Percentiles rank a stretch among this genome's conserved stretches.
These are phyloP conservation scores for Dothistroma pini DNA, from an alignment of 2,329 filamentous ascomycete species.

Conservation along the genomic window DNA sequence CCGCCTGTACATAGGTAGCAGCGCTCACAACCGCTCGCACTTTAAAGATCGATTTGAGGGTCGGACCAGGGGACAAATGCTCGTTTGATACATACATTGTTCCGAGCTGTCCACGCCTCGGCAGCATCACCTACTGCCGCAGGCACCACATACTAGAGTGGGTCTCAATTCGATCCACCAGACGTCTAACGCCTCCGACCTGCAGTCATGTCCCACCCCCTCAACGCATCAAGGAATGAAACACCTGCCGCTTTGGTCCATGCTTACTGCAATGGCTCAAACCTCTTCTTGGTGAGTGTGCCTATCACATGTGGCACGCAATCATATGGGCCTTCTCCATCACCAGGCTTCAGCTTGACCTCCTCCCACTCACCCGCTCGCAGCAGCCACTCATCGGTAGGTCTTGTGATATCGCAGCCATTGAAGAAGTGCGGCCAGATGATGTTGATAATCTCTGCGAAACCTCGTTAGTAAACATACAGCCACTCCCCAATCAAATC, in stretches of 20 bases:
- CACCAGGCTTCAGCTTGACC: conserved; percentile 30
- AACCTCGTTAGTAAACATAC: not conserved
- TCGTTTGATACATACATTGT: no score
- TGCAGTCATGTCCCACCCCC: not conserved
- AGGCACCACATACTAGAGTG: no score
- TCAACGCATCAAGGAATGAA: not conserved
- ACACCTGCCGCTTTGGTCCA: not conserved
- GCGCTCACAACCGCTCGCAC: no score
- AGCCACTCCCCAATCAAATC: conserved; percentile 2
- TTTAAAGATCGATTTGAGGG: no score
- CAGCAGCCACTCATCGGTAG: conserved; percentile 37
- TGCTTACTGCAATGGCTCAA: conserved; percentile 13
- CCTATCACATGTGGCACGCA: conserved; percentile 36
- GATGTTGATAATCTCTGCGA: conserved; percentile 30
- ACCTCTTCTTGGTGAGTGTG: conserved; percentile 31
- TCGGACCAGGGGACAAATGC: no score
- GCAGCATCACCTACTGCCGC: no score
- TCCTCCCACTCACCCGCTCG: conserved; percentile 35
- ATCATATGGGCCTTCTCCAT: conserved; percentile 34
- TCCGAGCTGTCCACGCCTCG: no score
- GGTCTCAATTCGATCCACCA: no score
- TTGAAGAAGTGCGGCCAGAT: conserved; percentile 37
- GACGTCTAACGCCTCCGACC: not conserved
- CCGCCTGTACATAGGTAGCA: no score
- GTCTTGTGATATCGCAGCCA: conserved; percentile 35